Evolutionary conservation across 1,284 basidiomycete genomes (phyloP).

Genomic region (Apiotrichum akiyoshidainum): DNA sequence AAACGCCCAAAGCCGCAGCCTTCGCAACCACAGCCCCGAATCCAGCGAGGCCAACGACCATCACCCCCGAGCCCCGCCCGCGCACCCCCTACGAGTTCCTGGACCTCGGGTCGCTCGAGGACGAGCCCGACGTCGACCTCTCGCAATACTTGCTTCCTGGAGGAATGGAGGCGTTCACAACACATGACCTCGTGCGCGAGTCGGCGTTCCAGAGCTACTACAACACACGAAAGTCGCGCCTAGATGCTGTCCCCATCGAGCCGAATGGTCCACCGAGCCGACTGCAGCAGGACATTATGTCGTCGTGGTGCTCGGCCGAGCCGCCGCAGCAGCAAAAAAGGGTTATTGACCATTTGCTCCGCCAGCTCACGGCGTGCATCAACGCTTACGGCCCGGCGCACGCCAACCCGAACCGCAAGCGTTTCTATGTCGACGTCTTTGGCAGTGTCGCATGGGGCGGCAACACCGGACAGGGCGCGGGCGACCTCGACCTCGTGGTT

Average conservation of each 20-base stretch:
- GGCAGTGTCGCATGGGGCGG: constrained; percentile 52
- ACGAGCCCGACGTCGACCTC: neutral
- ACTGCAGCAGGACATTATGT: neutral
- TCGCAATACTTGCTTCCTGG: neutral
- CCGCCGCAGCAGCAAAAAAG: neutral
- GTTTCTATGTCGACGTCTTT: constrained; percentile 48
- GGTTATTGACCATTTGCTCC: neutral
- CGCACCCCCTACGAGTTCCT: too few species aligned
- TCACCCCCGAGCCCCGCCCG: too few species aligned
- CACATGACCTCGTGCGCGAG: neutral
- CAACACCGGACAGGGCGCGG: constrained; percentile 32
- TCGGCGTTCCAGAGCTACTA: neutral
- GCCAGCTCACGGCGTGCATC: neutral
- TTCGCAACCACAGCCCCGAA: too few species aligned
- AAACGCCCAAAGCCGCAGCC: too few species aligned
- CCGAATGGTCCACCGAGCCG: neutral
- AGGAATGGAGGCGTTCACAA: neutral
- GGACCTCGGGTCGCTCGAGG: too few species aligned
- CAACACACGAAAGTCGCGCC: neutral
- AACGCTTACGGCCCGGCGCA: neutral
- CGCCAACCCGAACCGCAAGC: constrained; percentile 2
- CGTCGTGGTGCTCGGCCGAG: neutral
- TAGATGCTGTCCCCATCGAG: neutral
- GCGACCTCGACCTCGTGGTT: constrained; percentile 47
- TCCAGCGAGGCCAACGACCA: too few species aligned